These are phyloP conservation scores for Takashimella koratensis DNA, from an alignment of 1,284 basidiomycete genomes.

Conservation along the genomic window DNA sequence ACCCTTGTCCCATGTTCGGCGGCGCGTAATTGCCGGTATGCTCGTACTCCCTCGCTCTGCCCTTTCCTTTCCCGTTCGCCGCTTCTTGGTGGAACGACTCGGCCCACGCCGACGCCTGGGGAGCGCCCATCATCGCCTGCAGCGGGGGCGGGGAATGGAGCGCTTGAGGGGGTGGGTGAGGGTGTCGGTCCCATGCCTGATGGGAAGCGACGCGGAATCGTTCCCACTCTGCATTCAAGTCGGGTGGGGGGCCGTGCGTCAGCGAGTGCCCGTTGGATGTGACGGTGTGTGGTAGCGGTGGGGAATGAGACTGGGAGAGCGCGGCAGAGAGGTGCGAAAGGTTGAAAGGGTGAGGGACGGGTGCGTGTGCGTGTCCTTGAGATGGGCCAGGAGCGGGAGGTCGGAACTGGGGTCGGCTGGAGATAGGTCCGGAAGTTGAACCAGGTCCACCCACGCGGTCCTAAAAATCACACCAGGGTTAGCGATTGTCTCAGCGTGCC, in stretches of 20 bases:
- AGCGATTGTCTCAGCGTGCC: no score
- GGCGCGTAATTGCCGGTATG: no score
- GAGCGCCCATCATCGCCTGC: constrained; percentile 8
- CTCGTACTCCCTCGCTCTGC: constrained; percentile 4
- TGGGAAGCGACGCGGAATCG: background rate
- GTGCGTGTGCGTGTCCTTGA: constrained; percentile 3
- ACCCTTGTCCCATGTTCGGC: no score
- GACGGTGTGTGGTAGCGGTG: constrained; percentile 1
- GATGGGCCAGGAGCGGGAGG: constrained; percentile 5
- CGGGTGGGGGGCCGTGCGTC: no score
- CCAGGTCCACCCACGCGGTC: no score
- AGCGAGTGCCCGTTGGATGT: constrained; percentile 2
- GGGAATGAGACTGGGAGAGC: constrained; percentile 16
- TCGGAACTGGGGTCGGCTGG: constrained; percentile 1
- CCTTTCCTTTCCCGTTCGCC: constrained; percentile 16
- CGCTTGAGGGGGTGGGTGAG: constrained; percentile 1
- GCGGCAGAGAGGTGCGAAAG: constrained; percentile 42
- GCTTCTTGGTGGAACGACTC: constrained; percentile 4
- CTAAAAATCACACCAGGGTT: no score
- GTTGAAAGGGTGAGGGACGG: constrained; percentile 43
- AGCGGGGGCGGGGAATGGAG: background rate
- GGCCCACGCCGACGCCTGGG: constrained; percentile 15
- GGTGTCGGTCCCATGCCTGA: constrained; percentile 14
- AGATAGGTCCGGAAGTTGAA: no score
- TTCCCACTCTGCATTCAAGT: constrained; percentile 13